Base-by-base conservation (phyloP, 768 basidiomycete species). In the Xanthoconium stramineum region DNA sequence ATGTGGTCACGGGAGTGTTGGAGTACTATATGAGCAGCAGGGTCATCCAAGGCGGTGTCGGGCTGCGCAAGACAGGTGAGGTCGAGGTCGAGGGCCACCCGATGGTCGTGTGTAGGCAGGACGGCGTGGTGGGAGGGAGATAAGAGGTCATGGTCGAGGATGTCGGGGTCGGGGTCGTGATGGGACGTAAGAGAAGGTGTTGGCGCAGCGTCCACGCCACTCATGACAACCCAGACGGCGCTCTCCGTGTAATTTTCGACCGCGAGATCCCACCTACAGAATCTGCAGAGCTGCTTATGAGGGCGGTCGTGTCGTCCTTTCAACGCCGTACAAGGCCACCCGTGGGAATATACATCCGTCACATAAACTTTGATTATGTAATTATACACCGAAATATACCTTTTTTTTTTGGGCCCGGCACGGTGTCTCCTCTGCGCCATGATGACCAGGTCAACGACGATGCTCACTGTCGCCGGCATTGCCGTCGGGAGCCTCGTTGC, bases 401-500 rank as follows among this genome's bases (percentile, higher is more conserved):
- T 47, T 47, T 48, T 48, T 50, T 58, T 38, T 60, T 54, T 48
- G 5, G 24, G 24, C 24, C 24, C 24, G 24, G 24, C 24, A 4
- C 24, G 24, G 24, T 24, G 24, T 24, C 24, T 24, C 35, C 5
- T 44, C 15, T 20, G 32, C 45, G 42, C 12, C 37, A 52, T 59
- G 55, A 69, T 70, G 65, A 61, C 62, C 50, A 68, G 69, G 69
- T 64, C 76, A n/a, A 64, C 76, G 59, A 72, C 75, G 30, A 61
- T 74, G 50, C 55, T 81, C 61, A 72, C 77, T 37, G 69, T 76
- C 62, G 74, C 77, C 20, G 72, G 74, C 44, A 65, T 77, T 51
- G 79, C 85, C 20, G 80, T 82, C 43, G 79, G 85, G 45, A 68
- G 74, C 46, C 64, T 86, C 38, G 72, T 89, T 36, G 92, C 85